These are phyloP conservation scores for Teunomyces lycoperdinae DNA, from an alignment of 805 yeast genomes.

Conservation along the genomic window DNA sequence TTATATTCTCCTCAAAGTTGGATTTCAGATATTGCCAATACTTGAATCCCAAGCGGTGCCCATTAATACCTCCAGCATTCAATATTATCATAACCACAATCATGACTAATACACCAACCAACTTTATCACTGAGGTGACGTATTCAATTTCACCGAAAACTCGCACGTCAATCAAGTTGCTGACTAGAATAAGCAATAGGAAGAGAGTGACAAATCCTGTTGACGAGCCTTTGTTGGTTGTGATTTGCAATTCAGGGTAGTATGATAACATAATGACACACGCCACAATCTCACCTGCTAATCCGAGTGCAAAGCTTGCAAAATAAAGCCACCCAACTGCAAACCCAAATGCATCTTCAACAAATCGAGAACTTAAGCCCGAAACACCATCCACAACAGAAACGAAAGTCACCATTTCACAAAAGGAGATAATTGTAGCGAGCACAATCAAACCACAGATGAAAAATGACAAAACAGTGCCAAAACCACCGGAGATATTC, in stretches of 20 bases:
- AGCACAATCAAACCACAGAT: conserved; percentile 65
- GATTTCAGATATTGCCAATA: conserved; percentile 64
- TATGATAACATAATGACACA: conserved; percentile 73
- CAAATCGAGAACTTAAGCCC: conserved; percentile 70
- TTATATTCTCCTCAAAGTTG: conserved; percentile 42
- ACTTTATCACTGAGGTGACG: conserved; percentile 55
- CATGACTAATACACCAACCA: conserved; percentile 49
- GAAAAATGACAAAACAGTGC: conserved; percentile 64
- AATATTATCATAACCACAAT: conserved; percentile 64
- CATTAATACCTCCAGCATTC: conserved; percentile 55
- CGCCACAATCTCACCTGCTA: conserved; percentile 80
- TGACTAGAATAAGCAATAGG: conserved; percentile 39
- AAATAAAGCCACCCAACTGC: conserved; percentile 74
- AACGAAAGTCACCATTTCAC: conserved; percentile 77
- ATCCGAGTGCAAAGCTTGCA: conserved; percentile 65
- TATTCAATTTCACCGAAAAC: conserved; percentile 76
- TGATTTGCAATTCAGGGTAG: conserved; percentile 54
- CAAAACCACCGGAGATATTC: conserved; percentile 73
- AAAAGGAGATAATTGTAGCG: conserved; percentile 69
- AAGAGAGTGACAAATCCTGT: conserved; percentile 68
- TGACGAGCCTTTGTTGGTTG: conserved; percentile 41
- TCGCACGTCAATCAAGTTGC: conserved; percentile 67
- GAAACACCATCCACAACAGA: conserved; percentile 80
- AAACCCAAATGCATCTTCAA: conserved; percentile 76
- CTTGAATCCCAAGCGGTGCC: conserved; percentile 55